Base-by-base conservation (phyloP, 148 eudicot species). In the Rhododendron molle region DNA sequence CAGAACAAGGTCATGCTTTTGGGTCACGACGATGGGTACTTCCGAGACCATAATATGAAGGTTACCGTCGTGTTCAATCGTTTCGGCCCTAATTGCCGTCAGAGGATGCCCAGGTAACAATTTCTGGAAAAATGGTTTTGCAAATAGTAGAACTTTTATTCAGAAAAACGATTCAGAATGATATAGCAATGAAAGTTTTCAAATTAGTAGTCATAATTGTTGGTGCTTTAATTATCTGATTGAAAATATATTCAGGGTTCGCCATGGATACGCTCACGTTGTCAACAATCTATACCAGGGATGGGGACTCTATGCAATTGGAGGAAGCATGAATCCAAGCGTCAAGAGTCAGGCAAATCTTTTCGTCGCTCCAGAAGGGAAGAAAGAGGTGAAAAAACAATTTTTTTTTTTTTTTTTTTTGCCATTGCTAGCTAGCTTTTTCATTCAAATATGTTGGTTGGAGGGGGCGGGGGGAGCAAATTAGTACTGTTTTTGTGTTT, bases 251-350 rank as follows among this genome's bases (percentile, higher is more conserved):
- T 50, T 3, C 88, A 96, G 98, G 83, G 93, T 96, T 44, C 96
- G 95, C 38, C 88, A 89, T 76, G 98, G 98, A 26, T 96, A 92
- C 84, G 98, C 98, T 38, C 98, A 96, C 71, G 98, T 96, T n/a
- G 98, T 90, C 77, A 96, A 96, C 95, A 96, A 96, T 87, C 87
- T 94, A 1, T 96, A 96, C 92, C 88, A 90, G 43, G 95, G 95
- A 81, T 96, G 98, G 98, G 93, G 92, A 47, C 81, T 86, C 15
- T 94, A 96, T 50, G 98, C 98, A 85, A 93, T 96, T 3, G 98
- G 98, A 60, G 98, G 98, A 76, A 94, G 96, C 94, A 91, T 91
- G 92, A 93, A 93, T 83, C 98, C 98, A 8, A 92, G 94, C 58
- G 83, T 96, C 44, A 93, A 91, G 90, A 94, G 96, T 28, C 91